Evolutionary conservation across 1,139 yeast species (phyloP).

Genomic region (Yamadazyma spencermartinsiae): DNA sequence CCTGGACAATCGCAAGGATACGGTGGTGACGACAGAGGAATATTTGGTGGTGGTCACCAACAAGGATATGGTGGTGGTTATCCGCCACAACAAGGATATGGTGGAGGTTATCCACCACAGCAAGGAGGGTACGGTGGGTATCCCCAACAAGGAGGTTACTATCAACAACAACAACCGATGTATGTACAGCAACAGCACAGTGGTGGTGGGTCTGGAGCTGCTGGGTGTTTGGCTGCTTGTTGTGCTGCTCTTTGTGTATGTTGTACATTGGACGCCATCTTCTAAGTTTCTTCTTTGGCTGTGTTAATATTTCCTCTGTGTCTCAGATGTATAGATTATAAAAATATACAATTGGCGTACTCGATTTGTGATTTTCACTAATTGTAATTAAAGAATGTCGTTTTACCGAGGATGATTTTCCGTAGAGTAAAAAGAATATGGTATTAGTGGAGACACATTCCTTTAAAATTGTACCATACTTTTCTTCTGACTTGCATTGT

Average conservation of each 20-base stretch:
- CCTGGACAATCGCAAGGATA: slow-evolving; percentile 30
- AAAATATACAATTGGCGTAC: neutral
- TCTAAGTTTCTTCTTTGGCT: slow-evolving; percentile 40
- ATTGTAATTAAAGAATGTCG: too few relatives aligned
- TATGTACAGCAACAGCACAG: slow-evolving; percentile 42
- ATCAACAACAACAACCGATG: slow-evolving; percentile 61
- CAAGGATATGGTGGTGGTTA: slow-evolving; percentile 34
- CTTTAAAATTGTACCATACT: too few relatives aligned
- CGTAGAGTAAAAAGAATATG: too few relatives aligned
- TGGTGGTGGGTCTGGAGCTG: slow-evolving; percentile 23
- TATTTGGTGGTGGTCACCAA: slow-evolving; percentile 20
- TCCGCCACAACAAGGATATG: slow-evolving; percentile 39
- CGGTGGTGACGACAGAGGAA: too few relatives aligned
- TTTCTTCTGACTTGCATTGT: too few relatives aligned
- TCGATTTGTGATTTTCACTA: too few relatives aligned
- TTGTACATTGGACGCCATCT: slow-evolving; percentile 68
- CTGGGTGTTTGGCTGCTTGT: slow-evolving; percentile 66
- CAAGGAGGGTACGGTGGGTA: too few relatives aligned
- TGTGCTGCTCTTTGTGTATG: slow-evolving; percentile 74
- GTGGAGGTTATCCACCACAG: slow-evolving; percentile 29
- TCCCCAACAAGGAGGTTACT: slow-evolving; percentile 29
- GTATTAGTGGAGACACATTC: too few relatives aligned
- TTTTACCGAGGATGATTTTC: too few relatives aligned
- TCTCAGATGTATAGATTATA: too few relatives aligned
- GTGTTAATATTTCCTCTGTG: too few relatives aligned